Evolutionary conservation across 805 yeast genomes (phyloP).

Genomic region (Yarrowia keelungensis): DNA sequence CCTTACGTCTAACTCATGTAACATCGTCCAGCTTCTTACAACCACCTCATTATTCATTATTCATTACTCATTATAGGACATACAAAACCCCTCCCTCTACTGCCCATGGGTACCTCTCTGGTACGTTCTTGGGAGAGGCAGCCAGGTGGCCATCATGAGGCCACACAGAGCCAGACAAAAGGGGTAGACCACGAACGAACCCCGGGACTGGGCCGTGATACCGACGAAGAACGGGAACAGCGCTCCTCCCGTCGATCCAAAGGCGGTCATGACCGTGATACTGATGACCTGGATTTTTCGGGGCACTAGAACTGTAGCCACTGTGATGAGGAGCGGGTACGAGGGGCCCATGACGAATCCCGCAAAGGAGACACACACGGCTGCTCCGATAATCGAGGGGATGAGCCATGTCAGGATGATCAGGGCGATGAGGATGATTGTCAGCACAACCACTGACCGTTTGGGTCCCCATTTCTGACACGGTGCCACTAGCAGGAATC

Average conservation of each 20-base stretch:
- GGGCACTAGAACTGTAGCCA: slow-evolving; percentile 69
- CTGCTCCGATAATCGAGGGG: slow-evolving; percentile 50
- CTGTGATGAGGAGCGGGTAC: slow-evolving; percentile 74
- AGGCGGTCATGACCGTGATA: slow-evolving; percentile 74
- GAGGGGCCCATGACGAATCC: slow-evolving; percentile 74
- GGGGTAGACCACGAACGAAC: slow-evolving; percentile 32
- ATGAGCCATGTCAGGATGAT: slow-evolving; percentile 49
- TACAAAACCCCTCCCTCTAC: not conserved
- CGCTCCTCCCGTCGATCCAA: slow-evolving; percentile 88
- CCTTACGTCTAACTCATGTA: no score
- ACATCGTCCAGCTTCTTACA: no score
- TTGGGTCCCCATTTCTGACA: slow-evolving; percentile 31
- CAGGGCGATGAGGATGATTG: not conserved
- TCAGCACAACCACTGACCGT: slow-evolving; percentile 12
- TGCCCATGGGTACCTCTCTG: slow-evolving; percentile 31
- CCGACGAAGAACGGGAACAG: slow-evolving; percentile 73
- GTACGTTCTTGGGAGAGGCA: slow-evolving; percentile 10
- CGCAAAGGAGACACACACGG: slow-evolving; percentile 56
- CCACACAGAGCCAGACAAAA: slow-evolving; percentile 30
- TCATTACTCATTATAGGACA: not conserved
- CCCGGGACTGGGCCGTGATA: slow-evolving; percentile 43
- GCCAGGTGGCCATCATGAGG: slow-evolving; percentile 29
- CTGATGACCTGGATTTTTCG: slow-evolving; percentile 65
- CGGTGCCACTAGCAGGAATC: slow-evolving; percentile 54
- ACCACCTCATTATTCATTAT: not conserved